Evolutionary conservation across 306 rosid genomes (phyloP), one percentile per base, ranked within the genome.

Genomic region (Corylus avellana): DNA sequence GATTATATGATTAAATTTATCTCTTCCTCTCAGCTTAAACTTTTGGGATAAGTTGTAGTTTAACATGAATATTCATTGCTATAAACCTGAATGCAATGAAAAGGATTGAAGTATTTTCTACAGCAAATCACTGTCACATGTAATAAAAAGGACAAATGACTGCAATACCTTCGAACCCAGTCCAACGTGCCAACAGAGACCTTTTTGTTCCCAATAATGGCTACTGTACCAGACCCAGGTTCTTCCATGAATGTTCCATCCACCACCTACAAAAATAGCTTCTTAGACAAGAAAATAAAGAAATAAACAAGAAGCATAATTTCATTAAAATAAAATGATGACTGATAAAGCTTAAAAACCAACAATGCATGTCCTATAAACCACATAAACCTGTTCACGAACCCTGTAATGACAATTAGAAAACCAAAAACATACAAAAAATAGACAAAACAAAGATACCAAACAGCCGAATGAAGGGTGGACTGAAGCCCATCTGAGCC

Each of bases 211-310:
- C 82, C 90, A 85, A 94, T 68, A 9, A 83, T 86, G 77, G 97
- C 98, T 59, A 91, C 92, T n/a, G 94, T 97, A 77, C 98, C 97
- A 78, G 97, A 94, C n/a, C 98, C 97, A 83, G 98, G 98, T 86
- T 94, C 97, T 86, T 94, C 98, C 50, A 90, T 74, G 82, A 87
- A 94, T 63, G 98, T 88, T 86, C 97, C 98, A 79, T 94, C 95
- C 54, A 73, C 87, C 51, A 83, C 95, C 97, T 94, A 87, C 39
- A 82, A 73, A 79, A 75, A 81, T 53, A 72, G 61, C 62, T 66
- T 70, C 70, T 83, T 67, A 55, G 67, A 75, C 29, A 67, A 42
- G 22, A 42, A 64, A 58, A 68, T 14, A 49, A 68, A 67, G 17
- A 67, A 37, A 67, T 67, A 39, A 8, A 67, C 3, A 35, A 37